Conservation (phyloP, 768 basidiomycete genomes). For the Russula sp. region DNA sequence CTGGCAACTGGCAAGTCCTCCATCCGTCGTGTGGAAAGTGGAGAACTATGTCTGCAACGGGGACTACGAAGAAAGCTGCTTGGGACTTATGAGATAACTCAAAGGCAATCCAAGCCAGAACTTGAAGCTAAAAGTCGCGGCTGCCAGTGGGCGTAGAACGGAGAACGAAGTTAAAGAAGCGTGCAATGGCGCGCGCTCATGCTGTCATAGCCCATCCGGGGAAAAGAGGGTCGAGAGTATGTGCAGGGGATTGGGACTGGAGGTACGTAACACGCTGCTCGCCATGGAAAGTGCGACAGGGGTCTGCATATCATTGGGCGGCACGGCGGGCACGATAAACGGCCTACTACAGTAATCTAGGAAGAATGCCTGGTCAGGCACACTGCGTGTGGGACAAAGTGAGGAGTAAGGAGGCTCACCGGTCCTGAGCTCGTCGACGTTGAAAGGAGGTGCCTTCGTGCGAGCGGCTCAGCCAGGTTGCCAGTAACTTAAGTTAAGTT, state of each 20-base stretch:
- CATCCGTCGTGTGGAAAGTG: too few species aligned
- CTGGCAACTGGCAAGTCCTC: too few species aligned
- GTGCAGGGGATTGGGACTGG: constrained; percentile 23
- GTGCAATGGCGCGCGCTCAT: too few species aligned
- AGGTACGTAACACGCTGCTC: constrained; percentile 20
- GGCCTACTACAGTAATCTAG: neutral
- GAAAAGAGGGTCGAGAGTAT: constrained; percentile 34
- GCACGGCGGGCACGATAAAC: neutral
- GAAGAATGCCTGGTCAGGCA: neutral
- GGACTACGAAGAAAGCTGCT: too few species aligned
- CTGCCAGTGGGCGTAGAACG: too few species aligned
- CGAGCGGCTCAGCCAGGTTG: too few species aligned
- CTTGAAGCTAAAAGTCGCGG: too few species aligned
- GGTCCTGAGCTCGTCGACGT: neutral
- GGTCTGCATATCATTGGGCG: neutral
- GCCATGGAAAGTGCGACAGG: constrained; percentile 26
- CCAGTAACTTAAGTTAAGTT: too few species aligned
- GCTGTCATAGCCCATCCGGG: constrained; percentile 29
- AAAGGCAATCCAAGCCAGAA: too few species aligned
- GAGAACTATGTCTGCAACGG: too few species aligned
- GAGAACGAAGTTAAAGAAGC: too few species aligned
- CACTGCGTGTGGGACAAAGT: neutral
- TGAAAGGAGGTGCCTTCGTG: neutral
- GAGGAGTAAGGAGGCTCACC: neutral
- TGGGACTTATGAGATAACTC: too few species aligned